Conservation (phyloP, 2,329 filamentous ascomycete species). For the Lachnellula arida region DNA sequence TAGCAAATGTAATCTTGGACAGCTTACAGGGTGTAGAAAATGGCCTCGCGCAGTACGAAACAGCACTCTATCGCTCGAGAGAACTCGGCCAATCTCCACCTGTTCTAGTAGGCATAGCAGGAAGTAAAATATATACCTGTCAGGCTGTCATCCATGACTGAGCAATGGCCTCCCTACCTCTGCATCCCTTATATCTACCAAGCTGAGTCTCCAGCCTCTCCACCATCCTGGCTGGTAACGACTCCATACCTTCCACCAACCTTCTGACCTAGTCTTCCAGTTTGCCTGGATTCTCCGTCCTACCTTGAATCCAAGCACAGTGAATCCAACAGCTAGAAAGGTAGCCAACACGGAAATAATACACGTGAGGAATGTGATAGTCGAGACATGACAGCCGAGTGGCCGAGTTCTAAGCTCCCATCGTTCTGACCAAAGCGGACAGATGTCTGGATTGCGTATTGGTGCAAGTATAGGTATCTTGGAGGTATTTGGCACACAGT, state of each 20-base stretch:
- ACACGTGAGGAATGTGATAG: constrained; percentile 37
- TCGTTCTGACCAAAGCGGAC: constrained; percentile 46
- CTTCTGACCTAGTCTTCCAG: constrained; percentile 19
- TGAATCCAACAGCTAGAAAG: constrained; percentile 17
- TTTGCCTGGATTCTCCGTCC: not conserved
- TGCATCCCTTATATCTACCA: constrained; percentile 11
- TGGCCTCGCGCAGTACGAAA: too few relatives aligned
- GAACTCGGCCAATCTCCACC: too few relatives aligned
- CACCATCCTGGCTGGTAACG: constrained; percentile 12
- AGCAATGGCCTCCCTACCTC: not conserved
- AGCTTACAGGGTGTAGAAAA: too few relatives aligned
- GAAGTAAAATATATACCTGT: not conserved
- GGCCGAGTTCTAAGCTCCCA: constrained; percentile 40
- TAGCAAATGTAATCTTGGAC: too few relatives aligned
- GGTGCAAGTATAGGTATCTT: constrained; percentile 45
- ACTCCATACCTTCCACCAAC: constrained; percentile 32
- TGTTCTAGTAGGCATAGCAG: too few relatives aligned
- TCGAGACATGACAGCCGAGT: constrained; percentile 40
- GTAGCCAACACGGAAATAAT: constrained; percentile 33
- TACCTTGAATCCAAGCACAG: constrained; percentile 5
- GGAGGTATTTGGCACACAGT: constrained; percentile 50
- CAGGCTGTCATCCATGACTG: not conserved
- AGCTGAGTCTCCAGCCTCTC: constrained; percentile 14
- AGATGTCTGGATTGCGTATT: constrained; percentile 45
- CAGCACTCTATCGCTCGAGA: too few relatives aligned